phyloP scores from a whole-genome alignment of 2,329 filamentous ascomycete species.

The Cercospora sojina region DNA sequence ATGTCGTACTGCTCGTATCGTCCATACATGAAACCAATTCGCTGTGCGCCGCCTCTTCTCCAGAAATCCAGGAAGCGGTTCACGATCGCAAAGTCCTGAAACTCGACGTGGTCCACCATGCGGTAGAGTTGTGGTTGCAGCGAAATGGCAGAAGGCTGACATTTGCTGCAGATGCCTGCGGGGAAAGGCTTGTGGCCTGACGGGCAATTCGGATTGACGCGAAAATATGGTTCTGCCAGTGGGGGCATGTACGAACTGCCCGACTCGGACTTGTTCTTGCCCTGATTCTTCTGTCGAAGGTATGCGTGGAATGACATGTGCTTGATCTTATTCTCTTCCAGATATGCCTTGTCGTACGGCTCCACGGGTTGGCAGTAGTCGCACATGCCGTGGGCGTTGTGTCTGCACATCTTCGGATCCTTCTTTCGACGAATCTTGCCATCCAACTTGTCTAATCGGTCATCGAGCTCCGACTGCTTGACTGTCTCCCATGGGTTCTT shows the following conservation, averaged over 20 bases:
- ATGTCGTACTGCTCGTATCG: constrained; percentile 87
- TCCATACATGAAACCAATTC: constrained; percentile 88
- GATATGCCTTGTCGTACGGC: constrained; percentile 84
- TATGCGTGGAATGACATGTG: constrained; percentile 95
- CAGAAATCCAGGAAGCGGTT: constrained; percentile 90
- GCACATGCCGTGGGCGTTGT: constrained; percentile 97
- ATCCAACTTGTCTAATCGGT: constrained; percentile 79
- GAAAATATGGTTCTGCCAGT: constrained; percentile 86
- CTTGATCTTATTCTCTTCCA: constrained; percentile 97
- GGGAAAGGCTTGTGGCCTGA: constrained; percentile 92
- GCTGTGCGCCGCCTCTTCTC: constrained; percentile 79
- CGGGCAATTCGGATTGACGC: constrained; percentile 84
- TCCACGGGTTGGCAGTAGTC: constrained; percentile 98
- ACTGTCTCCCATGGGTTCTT: constrained; percentile 94
- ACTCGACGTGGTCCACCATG: constrained; percentile 98
- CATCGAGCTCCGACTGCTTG: constrained; percentile 81
- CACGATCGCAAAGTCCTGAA: constrained; percentile 78
- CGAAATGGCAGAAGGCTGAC: constrained; percentile 94
- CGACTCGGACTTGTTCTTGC: constrained; percentile 92
- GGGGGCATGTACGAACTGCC: constrained; percentile 96
- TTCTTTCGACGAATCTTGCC: constrained; percentile 79
- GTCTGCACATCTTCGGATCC: constrained; percentile 86
- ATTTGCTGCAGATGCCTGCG: constrained; percentile 96
- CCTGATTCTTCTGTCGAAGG: constrained; percentile 89
- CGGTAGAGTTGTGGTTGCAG: constrained; percentile 90